phyloP scores from a whole-genome alignment of 176 grass and related monocot genomes.

The Chloris gayana region DNA sequence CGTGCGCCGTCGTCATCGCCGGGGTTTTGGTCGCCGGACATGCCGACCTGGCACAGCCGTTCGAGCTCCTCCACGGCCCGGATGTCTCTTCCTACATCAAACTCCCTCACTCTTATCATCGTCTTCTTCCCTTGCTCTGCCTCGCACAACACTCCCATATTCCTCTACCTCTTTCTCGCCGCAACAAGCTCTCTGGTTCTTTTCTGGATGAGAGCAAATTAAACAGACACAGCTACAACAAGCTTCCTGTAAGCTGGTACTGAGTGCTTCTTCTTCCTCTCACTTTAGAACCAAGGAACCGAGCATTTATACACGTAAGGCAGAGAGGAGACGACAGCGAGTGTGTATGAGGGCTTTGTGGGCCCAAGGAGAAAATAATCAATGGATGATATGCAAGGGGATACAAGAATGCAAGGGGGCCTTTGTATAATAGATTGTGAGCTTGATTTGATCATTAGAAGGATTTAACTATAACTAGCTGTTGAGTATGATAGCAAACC shows the following conservation, averaged over 20 bases:
- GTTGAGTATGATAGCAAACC: conserved; percentile 45
- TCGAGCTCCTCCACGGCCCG: conserved; percentile 63
- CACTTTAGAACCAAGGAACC: conserved; percentile 34
- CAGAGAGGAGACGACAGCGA: background rate
- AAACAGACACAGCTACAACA: background rate
- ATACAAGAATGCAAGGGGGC: conserved; percentile 3
- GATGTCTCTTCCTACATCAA: conserved; percentile 60
- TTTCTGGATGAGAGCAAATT: background rate
- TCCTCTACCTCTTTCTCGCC: conserved; percentile 1
- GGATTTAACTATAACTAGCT: conserved; percentile 27
- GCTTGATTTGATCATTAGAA: conserved; percentile 51
- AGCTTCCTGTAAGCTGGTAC: conserved; percentile 26
- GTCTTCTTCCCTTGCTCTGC: conserved; percentile 18
- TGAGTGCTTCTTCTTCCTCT: conserved; percentile 33
- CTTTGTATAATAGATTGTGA: conserved; percentile 43
- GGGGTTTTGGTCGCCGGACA: conserved; percentile 30
- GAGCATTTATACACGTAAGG: conserved; percentile 52
- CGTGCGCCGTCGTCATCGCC: background rate
- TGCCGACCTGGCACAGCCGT: conserved; percentile 58
- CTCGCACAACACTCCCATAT: conserved; percentile 19
- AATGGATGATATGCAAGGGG: conserved; percentile 28
- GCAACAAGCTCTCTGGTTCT: background rate
- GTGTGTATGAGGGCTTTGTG: conserved; percentile 4
- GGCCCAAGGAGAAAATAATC: conserved; percentile 26
- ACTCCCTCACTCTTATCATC: conserved; percentile 61